Evolutionary conservation across 2,329 filamentous ascomycete species (phyloP).

Genomic region (Lecanicillium sp.): DNA sequence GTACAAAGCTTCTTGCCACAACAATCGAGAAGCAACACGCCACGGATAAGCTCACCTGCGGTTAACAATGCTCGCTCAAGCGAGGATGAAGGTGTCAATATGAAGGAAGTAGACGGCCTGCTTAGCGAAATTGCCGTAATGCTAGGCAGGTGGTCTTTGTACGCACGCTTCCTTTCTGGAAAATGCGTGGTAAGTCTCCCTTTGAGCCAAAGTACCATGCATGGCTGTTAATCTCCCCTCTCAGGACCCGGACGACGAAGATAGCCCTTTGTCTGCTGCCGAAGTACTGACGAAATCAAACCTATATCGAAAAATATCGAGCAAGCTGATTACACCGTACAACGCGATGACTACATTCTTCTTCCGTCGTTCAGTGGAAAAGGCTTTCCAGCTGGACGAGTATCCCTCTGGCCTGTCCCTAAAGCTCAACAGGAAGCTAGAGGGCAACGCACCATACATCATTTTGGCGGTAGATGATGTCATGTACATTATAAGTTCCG

Average conservation of each 20-base stretch:
- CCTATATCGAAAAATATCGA: constrained; percentile 68
- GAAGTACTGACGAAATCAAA: constrained; percentile 71
- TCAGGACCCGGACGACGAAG: constrained; percentile 46
- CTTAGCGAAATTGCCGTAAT: constrained; percentile 86
- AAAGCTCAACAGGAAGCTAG: constrained; percentile 62
- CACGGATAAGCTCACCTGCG: constrained; percentile 71
- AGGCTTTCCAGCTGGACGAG: constrained; percentile 95
- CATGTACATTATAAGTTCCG: constrained; percentile 97
- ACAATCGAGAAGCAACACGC: constrained; percentile 56
- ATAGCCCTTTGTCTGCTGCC: constrained; percentile 57
- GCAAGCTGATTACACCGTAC: constrained; percentile 71
- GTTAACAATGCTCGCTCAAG: constrained; percentile 52
- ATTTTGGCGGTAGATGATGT: constrained; percentile 95
- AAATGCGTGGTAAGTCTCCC: constrained; percentile 65
- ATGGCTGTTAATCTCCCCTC: constrained; percentile 9
- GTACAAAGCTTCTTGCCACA: constrained; percentile 85
- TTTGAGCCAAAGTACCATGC: background rate
- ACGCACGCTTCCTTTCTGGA: constrained; percentile 77
- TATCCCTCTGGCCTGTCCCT: constrained; percentile 72
- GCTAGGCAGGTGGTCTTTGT: constrained; percentile 88
- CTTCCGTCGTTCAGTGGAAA: constrained; percentile 91
- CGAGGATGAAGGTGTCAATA: constrained; percentile 90
- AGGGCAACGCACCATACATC: constrained; percentile 79
- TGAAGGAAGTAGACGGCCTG: constrained; percentile 89
- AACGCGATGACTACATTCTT: constrained; percentile 94